These are phyloP conservation scores for Chionographis japonica DNA, from an alignment of 106 monocot genomes.

Conservation along the genomic window DNA sequence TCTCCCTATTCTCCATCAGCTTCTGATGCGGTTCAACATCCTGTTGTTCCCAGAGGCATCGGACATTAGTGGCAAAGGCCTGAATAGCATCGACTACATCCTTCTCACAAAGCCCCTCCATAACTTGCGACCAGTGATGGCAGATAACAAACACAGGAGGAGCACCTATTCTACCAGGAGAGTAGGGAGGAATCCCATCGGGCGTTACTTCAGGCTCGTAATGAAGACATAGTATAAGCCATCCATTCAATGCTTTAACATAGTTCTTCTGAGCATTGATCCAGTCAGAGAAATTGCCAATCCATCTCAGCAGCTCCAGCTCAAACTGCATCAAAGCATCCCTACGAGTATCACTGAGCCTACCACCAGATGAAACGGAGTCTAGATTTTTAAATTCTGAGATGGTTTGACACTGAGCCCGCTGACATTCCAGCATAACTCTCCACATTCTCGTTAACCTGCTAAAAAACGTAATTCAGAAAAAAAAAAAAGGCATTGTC, in stretches of 20 bases:
- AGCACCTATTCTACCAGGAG: constrained; percentile 84
- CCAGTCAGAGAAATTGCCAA: constrained; percentile 62
- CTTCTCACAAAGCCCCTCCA: constrained; percentile 56
- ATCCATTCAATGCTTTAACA: constrained; percentile 64
- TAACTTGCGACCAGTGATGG: constrained; percentile 74
- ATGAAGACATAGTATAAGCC: constrained; percentile 54
- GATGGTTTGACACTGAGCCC: constrained; percentile 33
- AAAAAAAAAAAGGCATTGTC: neutral
- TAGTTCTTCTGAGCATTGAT: constrained; percentile 62
- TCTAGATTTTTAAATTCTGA: constrained; percentile 43
- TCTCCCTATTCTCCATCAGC: constrained; percentile 34
- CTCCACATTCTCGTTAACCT: constrained; percentile 61
- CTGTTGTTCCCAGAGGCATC: constrained; percentile 54
- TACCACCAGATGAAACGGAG: constrained; percentile 24
- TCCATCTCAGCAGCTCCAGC: constrained; percentile 65
- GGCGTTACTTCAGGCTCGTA: constrained; percentile 55
- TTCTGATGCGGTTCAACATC: constrained; percentile 27
- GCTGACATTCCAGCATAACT: constrained; percentile 52
- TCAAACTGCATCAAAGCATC: constrained; percentile 47
- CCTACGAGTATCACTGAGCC: constrained; percentile 19
- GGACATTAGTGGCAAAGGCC: constrained; percentile 40
- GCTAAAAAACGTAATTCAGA: constrained; percentile 1
- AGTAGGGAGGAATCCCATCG: constrained; percentile 66
- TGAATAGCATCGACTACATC: constrained; percentile 63
- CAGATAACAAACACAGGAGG: constrained; percentile 82